Percentiles rank a stretch among this genome's conserved stretches.
Conservation (phyloP, 495 filamentous ascomycete genomes). For the Daldinia vernicosa region DNA sequence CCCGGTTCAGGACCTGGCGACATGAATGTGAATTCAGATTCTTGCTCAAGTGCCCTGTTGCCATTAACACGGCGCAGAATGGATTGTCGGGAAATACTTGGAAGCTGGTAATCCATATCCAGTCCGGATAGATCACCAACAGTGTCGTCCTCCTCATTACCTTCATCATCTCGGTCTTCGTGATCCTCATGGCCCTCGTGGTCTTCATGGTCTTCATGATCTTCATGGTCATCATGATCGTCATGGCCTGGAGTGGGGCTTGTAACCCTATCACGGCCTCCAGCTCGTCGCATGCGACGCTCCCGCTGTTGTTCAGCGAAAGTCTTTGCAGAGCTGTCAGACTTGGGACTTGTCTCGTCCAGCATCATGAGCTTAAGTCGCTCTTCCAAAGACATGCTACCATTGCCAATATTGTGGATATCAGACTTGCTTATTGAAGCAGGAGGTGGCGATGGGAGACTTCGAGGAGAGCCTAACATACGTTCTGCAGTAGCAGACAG, state of each 20-base stretch:
- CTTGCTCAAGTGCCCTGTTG: slow-evolving; percentile 62
- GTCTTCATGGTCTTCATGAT: slow-evolving; percentile 37
- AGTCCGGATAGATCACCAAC: slow-evolving; percentile 62
- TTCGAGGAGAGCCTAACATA: slow-evolving; percentile 65
- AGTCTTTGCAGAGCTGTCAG: slow-evolving; percentile 38
- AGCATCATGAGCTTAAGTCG: slow-evolving; percentile 85
- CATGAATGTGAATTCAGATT: slow-evolving; percentile 71
- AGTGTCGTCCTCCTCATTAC: slow-evolving; percentile 58
- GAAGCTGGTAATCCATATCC: slow-evolving; percentile 67
- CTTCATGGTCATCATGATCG: slow-evolving; percentile 45
- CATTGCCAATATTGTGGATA: slow-evolving; percentile 70
- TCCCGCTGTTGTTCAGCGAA: slow-evolving; percentile 67
- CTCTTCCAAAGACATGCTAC: slow-evolving; percentile 82
- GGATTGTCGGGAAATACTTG: slow-evolving; percentile 89
- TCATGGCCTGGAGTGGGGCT: slow-evolving; percentile 61
- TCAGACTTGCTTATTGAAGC: slow-evolving; percentile 74
- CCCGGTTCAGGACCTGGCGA: slow-evolving; percentile 64
- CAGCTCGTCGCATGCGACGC: slow-evolving; percentile 66
- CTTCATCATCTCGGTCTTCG: slow-evolving; percentile 46
- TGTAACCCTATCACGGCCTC: slow-evolving; percentile 54
- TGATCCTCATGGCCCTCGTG: slow-evolving; percentile 39
- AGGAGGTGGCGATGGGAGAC: slow-evolving; percentile 72
- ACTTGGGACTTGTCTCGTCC: slow-evolving; percentile 63
- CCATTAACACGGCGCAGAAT: slow-evolving; percentile 89
- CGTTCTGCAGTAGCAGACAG: slow-evolving; percentile 72